Conservation (phyloP, 2,329 filamentous ascomycete species). For the Sphaerulina populicola region DNA sequence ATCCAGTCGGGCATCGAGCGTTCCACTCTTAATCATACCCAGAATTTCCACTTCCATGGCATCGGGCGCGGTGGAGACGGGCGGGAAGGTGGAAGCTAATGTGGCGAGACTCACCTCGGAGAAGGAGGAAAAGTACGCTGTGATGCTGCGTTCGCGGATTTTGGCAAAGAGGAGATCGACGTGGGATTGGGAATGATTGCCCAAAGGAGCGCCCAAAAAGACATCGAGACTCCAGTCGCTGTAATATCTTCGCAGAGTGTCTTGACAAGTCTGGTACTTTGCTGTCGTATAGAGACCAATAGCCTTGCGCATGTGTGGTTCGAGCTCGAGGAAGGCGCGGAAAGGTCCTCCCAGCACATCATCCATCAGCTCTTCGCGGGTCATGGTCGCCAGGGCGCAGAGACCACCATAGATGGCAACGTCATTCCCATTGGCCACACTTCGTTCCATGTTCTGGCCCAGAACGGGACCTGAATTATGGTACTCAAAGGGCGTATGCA, state of each 20-base stretch:
- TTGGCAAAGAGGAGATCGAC: slow-evolving; percentile 59
- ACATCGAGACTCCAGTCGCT: slow-evolving; percentile 86
- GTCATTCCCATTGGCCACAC: slow-evolving; percentile 74
- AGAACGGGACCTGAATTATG: slow-evolving; percentile 37
- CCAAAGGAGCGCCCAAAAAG: slow-evolving; percentile 53
- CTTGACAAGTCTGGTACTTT: slow-evolving; percentile 77
- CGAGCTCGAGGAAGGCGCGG: slow-evolving; percentile 79
- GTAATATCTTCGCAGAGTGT: slow-evolving; percentile 71
- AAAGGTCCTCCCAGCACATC: slow-evolving; percentile 77
- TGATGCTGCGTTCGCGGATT: slow-evolving; percentile 84
- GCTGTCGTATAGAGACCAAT: slow-evolving; percentile 83
- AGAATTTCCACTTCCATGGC: slow-evolving; percentile 68
- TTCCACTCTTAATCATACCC: slow-evolving; percentile 63
- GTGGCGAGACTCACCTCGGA: slow-evolving; percentile 74
- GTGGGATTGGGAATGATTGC: slow-evolving; percentile 38
- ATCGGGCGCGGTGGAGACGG: slow-evolving; percentile 26
- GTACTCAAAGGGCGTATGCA: slow-evolving; percentile 51
- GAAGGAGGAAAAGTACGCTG: slow-evolving; percentile 87
- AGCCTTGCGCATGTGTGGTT: slow-evolving; percentile 87
- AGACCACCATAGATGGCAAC: slow-evolving; percentile 87
- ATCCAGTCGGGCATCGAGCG: slow-evolving; percentile 73
- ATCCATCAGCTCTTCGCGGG: slow-evolving; percentile 63
- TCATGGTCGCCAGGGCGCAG: slow-evolving; percentile 82
- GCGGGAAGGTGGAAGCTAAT: slow-evolving; percentile 67
- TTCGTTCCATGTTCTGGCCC: slow-evolving; percentile 53